Evolutionary conservation across 331 rosid genomes (phyloP).

Genomic region (Cydonia oblonga): DNA sequence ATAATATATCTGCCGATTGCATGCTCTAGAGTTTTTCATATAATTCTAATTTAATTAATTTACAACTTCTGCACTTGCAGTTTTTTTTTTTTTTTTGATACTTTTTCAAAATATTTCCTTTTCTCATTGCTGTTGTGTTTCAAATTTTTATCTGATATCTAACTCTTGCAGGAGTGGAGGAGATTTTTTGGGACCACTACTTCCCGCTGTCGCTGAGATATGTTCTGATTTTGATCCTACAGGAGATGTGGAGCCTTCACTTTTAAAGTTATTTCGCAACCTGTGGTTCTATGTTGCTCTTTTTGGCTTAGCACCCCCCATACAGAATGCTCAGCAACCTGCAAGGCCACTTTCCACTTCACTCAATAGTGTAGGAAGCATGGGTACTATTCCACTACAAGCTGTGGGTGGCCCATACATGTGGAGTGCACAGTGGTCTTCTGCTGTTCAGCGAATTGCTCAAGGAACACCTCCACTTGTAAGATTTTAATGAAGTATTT

Average conservation of each 20-base stretch:
- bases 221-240: conserved; percentile 94
- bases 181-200: conserved; percentile 92
- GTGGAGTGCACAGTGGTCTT: conserved; percentile 85
- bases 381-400: conserved; percentile 69
- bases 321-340: conserved; percentile 53
- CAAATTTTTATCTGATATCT: conserved; percentile 3
- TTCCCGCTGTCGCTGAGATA: conserved; percentile 95
- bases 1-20: conserved; percentile 7
- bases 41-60: neutral
- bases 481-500: conserved; percentile 25
- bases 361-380: conserved; percentile 77
- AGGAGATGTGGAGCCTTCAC: conserved; percentile 76
- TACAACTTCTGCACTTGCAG: neutral
- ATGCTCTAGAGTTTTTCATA: conserved; percentile 9
- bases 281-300: conserved; percentile 95
- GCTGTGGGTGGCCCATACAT: conserved; percentile 93
- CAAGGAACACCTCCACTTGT: conserved; percentile 99
- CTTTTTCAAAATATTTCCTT: neutral
- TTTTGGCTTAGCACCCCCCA: conserved; percentile 94
- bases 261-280: conserved; percentile 90
- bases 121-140: neutral
- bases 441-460: conserved; percentile 79
- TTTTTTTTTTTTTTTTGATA: conserved; percentile 8
- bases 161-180: conserved; percentile 83
- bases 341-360: conserved; percentile 63